Evolutionary conservation across 257 asterid genomes (phyloP), one percentile per base, ranked within the genome.

Genomic region (Primulina tabacum): DNA sequence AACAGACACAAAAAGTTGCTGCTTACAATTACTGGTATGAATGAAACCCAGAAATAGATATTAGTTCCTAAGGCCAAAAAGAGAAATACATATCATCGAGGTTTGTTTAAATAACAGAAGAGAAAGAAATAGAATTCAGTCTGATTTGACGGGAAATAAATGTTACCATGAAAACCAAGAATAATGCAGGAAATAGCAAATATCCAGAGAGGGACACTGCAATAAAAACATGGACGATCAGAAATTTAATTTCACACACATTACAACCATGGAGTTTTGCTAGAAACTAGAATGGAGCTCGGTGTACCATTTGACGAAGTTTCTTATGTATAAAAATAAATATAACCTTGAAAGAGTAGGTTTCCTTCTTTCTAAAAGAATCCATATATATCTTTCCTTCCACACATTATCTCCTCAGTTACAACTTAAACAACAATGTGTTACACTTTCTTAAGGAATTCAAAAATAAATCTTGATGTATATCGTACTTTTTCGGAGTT

Each of bases 21-120:
- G 71, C 98, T 82, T 77, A 93, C 98, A 29, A 83, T 72, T 33
- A 90, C 75, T 0, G 96, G 98, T 67, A 82, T 76, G 84, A 89
- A 89, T 64, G 98, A 93, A 67, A 89, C 68, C 98, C 98, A 93
- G 80, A 90, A 87, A 83, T 93, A 93, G 70, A 90, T 70, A 78
- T 93, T 86, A 77, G 98, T 90, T 80, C 98, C 98, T 92, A 80
- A 75, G 69, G 67, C 67, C 74, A 61, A 21, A 76, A 61, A 63
- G 71, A 11, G 64, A 66, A 53, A 56, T 12, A 60, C 47, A 62
- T 79, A 67, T 8, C 10, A 67, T 8, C 10, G 16, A 38, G 50
- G 16, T 8, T 38, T 9, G 50, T 38, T 8, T 38, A 5, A 38
- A 38, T 16, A 38, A 38, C 16, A 38, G 40, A 24, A 57, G 50